Evolutionary conservation across 2,329 filamentous ascomycete species (phyloP).

Genomic region (Pestalotiopsis sp.): DNA sequence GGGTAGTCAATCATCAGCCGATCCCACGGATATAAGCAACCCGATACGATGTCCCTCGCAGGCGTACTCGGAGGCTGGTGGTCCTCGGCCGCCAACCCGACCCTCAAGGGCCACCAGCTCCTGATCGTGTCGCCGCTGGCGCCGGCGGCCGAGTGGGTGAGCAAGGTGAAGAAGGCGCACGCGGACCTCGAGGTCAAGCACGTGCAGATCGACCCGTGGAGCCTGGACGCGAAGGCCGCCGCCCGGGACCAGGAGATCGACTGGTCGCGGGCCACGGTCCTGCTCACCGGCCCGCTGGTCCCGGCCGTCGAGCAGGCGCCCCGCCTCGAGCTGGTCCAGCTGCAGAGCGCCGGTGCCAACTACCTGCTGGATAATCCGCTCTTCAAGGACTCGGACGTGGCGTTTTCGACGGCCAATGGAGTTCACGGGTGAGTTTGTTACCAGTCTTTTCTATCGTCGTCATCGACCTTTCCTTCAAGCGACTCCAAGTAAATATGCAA

Average conservation of each 20-base stretch:
- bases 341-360: conserved; percentile 57
- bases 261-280: conserved; percentile 52
- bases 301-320: conserved; percentile 46
- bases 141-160: conserved; percentile 35
- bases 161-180: conserved; percentile 40
- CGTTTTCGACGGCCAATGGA: conserved; percentile 58
- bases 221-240: conserved; percentile 13
- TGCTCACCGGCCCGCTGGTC: conserved; percentile 45
- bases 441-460: background rate
- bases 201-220: conserved; percentile 32
- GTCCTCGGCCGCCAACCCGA: conserved; percentile 31
- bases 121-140: conserved; percentile 40
- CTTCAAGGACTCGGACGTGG: conserved; percentile 51
- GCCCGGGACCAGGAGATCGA: conserved; percentile 35
- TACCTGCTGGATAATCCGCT: conserved; percentile 47
- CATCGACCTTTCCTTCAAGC: too few species aligned
- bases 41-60: background rate
- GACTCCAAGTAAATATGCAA: too few species aligned
- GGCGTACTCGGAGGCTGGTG: conserved; percentile 8
- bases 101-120: conserved; percentile 51
- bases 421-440: conserved; percentile 53
- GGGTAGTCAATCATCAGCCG: background rate
- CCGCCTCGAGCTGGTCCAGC: conserved; percentile 54
- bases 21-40: background rate
- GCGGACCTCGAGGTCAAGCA: conserved; percentile 46